Base-by-base conservation (phyloP, 257 asterid species). In the Lantana camara region DNA sequence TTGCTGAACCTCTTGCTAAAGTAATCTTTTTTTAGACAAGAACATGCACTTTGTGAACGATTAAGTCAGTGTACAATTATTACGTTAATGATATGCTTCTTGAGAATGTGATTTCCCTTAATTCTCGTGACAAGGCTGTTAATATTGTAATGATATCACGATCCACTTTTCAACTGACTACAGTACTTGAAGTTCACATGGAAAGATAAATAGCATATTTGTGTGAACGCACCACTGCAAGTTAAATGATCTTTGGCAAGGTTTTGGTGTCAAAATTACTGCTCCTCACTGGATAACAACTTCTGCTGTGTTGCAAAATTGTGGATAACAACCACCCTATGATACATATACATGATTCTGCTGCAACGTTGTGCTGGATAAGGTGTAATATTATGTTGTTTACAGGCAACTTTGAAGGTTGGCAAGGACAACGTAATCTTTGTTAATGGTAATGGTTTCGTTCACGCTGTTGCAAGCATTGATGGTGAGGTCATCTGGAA, bases 401-500 rank as follows among this genome's bases (percentile, higher is more conserved):
- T n/a, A 29, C 92, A 94, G 99, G 63, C 78, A 64, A 80, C 74
- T 69, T 74, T 90, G 76, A 83, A 78, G 83, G 70, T 89, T 62
- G 90, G 71, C 67, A 88, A 70, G 83, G 95, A 90, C 64, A 75
- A 64, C 55, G 47, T 83, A 68, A 75, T 88, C 67, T 80, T 94
- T 70, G 92, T 80, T 66, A 83, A 84, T 64, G 86, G 95, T 41
- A 82, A 77, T 71, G 99, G 99, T 50, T 77, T 63, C 75, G 78
- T 94, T 77, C 86, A 86, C 70, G 99, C 95, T 69, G 73, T 94
- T 74, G 84, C 97, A 21, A 84, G 93, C 81, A 62, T 86, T 67
- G 96, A 86, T 37, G 99, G 99, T 13, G 97, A 86, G 73, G 76
- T 83, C 69, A 72, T 90, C 74, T 94, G 99, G 99, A 90, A 75